phyloP scores from a whole-genome alignment of 306 rosid genomes.

The Inga oerstediana region DNA sequence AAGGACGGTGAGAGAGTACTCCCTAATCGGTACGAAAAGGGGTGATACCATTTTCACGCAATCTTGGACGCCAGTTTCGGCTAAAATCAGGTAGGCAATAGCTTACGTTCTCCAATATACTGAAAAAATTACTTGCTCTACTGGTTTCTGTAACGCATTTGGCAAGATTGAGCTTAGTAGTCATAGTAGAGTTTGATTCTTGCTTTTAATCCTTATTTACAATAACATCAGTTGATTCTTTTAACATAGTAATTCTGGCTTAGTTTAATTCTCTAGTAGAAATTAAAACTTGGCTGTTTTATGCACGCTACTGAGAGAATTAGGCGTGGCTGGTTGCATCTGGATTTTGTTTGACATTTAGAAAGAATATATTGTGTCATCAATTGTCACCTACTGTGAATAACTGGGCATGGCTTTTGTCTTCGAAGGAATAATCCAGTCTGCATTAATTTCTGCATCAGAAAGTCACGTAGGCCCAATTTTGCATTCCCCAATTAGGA shows the following conservation, averaged over 20 bases:
- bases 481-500: not conserved
- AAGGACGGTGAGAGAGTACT: constrained; percentile 50
- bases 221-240: not conserved
- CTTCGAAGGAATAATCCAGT: not conserved
- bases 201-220: not conserved
- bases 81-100: constrained; percentile 52
- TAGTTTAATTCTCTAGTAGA: not conserved
- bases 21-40: constrained; percentile 53
- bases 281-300: not conserved
- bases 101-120: not conserved
- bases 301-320: not conserved
- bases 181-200: not conserved
- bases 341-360: not conserved
- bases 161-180: not conserved
- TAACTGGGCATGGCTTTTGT: not conserved
- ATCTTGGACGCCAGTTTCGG: constrained; percentile 69
- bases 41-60: constrained; percentile 82
- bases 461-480: not conserved
- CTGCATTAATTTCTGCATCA: not conserved
- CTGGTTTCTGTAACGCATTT: not conserved
- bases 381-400: not conserved
- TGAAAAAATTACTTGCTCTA: not conserved
- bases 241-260: not conserved
- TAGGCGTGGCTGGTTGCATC: not conserved
- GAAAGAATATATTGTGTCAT: not conserved